Evolutionary conservation across 148 eudicot genomes (phyloP).

Genomic region (Spergularia bocconei): DNA sequence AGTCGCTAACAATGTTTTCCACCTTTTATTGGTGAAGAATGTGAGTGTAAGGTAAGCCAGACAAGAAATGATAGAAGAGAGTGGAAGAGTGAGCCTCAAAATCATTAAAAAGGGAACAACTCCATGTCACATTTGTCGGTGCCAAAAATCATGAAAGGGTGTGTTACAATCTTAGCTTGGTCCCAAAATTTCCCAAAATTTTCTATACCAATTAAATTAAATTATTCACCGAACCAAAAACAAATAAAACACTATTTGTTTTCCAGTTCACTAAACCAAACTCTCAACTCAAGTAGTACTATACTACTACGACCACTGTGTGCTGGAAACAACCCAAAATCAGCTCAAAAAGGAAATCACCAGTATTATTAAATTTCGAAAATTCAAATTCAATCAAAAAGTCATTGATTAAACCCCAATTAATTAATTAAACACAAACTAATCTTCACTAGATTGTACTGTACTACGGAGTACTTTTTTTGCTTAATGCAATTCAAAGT

Average conservation of each 20-base stretch:
- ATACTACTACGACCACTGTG: background rate
- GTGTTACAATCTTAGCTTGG: conserved; percentile 34
- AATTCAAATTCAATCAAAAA: too few relatives aligned
- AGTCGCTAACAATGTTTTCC: background rate
- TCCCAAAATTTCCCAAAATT: conserved; percentile 17
- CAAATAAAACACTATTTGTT: background rate
- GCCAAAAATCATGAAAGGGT: conserved; percentile 33
- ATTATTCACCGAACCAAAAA: background rate
- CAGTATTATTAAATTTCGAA: too few relatives aligned
- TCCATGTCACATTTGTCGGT: conserved; percentile 30
- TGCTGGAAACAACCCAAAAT: conserved; percentile 23
- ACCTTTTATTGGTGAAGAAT: conserved; percentile 11
- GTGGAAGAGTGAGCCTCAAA: conserved; percentile 15
- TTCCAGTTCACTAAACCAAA: background rate
- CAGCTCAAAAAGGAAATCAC: background rate
- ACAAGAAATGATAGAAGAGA: conserved; percentile 9
- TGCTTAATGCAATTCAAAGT: background rate
- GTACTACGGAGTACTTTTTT: background rate
- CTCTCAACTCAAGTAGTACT: background rate
- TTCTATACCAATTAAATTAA: conserved; percentile 15
- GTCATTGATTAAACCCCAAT: too few relatives aligned
- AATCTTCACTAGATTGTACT: background rate
- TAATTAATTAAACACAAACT: too few relatives aligned
- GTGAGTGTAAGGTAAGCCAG: conserved; percentile 15
- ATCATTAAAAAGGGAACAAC: conserved; percentile 14